Evolutionary conservation across 768 basidiomycete genomes (phyloP).

Genomic region (Royoungia palumana): DNA sequence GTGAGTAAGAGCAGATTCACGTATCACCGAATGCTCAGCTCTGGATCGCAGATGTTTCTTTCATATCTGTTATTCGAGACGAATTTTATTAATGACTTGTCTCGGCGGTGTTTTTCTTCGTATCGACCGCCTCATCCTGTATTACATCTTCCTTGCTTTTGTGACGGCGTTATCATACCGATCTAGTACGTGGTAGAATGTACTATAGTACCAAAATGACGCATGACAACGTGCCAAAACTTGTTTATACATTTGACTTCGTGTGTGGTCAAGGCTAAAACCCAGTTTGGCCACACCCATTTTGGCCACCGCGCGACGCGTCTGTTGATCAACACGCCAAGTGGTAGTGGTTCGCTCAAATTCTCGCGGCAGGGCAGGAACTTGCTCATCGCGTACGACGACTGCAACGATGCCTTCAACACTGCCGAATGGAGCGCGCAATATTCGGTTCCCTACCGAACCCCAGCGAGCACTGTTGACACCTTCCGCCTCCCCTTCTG

Average conservation of each 20-base stretch:
- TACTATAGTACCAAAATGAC: conserved; percentile 17
- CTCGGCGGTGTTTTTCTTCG: conserved; percentile 5
- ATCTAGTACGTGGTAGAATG: conserved; percentile 6
- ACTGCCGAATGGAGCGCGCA: neutral
- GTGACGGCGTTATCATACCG: conserved; percentile 12
- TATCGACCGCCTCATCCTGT: conserved; percentile 11
- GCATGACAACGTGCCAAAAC: no score
- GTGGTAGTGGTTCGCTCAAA: neutral
- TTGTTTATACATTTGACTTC: neutral
- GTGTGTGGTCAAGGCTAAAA: no score
- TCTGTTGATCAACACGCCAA: conserved; percentile 11
- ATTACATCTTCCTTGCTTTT: conserved; percentile 1
- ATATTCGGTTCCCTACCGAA: conserved; percentile 6
- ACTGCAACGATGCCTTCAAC: conserved; percentile 11
- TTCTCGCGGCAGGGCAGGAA: neutral
- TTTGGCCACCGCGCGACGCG: conserved; percentile 4
- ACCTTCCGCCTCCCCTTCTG: conserved; percentile 29
- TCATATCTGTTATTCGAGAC: neutral
- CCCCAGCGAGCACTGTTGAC: conserved; percentile 19
- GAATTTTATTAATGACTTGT: conserved; percentile 6
- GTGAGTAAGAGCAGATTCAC: conserved; percentile 3
- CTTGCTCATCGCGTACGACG: neutral
- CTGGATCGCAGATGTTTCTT: conserved; percentile 5
- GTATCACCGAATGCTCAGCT: conserved; percentile 1
- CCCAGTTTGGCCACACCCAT: conserved; percentile 13